Conservation (phyloP, 2,329 filamentous ascomycete species). For the Aspergillus vadensis region DNA sequence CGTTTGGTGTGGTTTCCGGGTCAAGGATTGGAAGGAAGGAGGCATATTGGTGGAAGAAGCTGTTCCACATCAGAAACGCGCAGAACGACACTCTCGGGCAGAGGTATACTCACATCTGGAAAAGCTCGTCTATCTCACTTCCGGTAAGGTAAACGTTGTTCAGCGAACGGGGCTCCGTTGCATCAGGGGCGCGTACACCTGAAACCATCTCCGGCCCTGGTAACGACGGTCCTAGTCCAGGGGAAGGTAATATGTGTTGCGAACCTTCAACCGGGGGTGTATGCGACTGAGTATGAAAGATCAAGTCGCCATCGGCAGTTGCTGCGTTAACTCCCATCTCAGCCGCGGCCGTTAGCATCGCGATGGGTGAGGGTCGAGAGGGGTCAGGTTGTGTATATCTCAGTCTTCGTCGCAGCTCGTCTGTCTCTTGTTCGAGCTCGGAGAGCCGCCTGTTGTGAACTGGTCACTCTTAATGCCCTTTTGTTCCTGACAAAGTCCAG, state of each 20-base stretch:
- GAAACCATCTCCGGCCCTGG: conserved; percentile 12
- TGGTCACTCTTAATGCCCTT: neutral
- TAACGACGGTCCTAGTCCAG: conserved; percentile 20
- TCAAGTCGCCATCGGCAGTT: neutral
- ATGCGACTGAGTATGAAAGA: conserved; percentile 22
- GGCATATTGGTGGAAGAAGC: conserved; percentile 43
- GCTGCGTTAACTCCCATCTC: conserved; percentile 31
- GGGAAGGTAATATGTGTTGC: conserved; percentile 25
- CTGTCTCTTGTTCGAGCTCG: conserved; percentile 41
- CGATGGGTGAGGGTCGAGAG: conserved; percentile 28
- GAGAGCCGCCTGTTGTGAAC: conserved; percentile 34
- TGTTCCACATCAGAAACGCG: conserved; percentile 11
- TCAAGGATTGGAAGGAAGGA: conserved; percentile 44
- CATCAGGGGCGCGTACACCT: conserved; percentile 15
- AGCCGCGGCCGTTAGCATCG: conserved; percentile 34
- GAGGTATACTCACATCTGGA: conserved; percentile 31
- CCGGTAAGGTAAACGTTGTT: conserved; percentile 34
- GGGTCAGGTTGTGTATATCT: conserved; percentile 27
- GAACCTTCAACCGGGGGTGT: conserved; percentile 24
- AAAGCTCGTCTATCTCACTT: conserved; percentile 43
- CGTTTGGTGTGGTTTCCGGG: conserved; percentile 63
- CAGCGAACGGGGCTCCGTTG: conserved; percentile 34
- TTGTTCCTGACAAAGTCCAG: neutral
- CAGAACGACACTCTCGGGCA: no score
- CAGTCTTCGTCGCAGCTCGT: conserved; percentile 40